phyloP scores from a whole-genome alignment of 257 asterid species.

The Solanum phureja region DNA sequence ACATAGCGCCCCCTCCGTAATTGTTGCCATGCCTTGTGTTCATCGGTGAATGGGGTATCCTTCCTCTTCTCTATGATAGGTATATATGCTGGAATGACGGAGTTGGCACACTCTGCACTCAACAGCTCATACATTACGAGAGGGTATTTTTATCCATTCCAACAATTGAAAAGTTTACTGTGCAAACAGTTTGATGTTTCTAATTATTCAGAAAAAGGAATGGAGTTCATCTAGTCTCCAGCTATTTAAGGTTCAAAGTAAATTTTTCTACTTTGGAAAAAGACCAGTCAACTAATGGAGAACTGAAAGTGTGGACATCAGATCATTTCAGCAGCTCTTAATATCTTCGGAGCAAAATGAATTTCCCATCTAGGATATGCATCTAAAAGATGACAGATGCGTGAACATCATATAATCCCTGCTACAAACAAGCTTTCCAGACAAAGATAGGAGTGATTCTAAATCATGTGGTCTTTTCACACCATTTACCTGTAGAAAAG shows the following conservation, averaged over 20 bases:
- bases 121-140: slow-evolving; percentile 1
- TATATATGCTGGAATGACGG: slow-evolving; percentile 85
- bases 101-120: slow-evolving; percentile 86
- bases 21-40: slow-evolving; percentile 91
- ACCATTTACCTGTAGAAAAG: slow-evolving; percentile 78
- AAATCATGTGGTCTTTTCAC: background rate
- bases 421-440: background rate
- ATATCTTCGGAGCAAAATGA: background rate
- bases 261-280: background rate
- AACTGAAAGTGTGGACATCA: background rate
- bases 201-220: background rate
- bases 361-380: background rate
- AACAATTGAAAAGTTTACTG: background rate
- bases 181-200: background rate
- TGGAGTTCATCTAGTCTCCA: background rate
- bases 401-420: background rate
- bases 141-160: background rate
- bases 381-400: background rate
- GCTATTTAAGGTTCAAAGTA: background rate
- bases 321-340: background rate
- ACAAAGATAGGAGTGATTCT: background rate
- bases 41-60: slow-evolving; percentile 63
- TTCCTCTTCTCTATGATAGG: slow-evolving; percentile 86
- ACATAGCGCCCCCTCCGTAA: slow-evolving; percentile 94
- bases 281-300: background rate